A percentile compares a stretch with the other conserved stretches of the same genome.
Evolutionary conservation across 495 filamentous ascomycete genomes (phyloP).

Genomic region (Aspergillus affinis): DNA sequence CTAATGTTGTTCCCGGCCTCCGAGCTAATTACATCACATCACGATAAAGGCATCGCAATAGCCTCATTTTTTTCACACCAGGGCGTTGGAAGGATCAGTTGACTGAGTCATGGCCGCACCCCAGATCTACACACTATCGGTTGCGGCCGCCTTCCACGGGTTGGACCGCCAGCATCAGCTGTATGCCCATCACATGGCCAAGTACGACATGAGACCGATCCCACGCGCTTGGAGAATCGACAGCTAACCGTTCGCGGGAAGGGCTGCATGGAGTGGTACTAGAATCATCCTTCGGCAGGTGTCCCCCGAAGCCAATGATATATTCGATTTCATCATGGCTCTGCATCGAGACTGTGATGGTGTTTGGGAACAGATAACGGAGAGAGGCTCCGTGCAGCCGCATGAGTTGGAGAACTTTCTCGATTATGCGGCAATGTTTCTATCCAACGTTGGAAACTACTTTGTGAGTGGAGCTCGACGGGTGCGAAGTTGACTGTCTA

Average conservation of each 20-base stretch:
- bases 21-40: too few relatives aligned
- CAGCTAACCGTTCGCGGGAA: slow-evolving; percentile 7
- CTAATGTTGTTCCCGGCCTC: too few relatives aligned
- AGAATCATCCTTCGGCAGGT: slow-evolving; percentile 41
- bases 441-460: slow-evolving; percentile 22
- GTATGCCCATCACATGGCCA: slow-evolving; percentile 30
- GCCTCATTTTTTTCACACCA: background rate
- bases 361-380: slow-evolving; percentile 30
- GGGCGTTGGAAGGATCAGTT: background rate
- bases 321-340: slow-evolving; percentile 41
- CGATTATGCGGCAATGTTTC: slow-evolving; percentile 22
- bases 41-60: background rate
- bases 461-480: slow-evolving; percentile 7
- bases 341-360: slow-evolving; percentile 33
- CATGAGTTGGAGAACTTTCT: slow-evolving; percentile 14
- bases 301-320: slow-evolving; percentile 35
- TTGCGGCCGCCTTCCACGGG: slow-evolving; percentile 17
- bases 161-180: slow-evolving; percentile 25
- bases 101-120: slow-evolving; percentile 6
- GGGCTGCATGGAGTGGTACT: slow-evolving; percentile 39
- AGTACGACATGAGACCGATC: slow-evolving; percentile 1
- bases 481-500: background rate
- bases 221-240: background rate
- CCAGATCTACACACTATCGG: slow-evolving; percentile 12
- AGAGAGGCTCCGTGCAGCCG: background rate